phyloP scores from a whole-genome alignment of 2,329 filamentous ascomycete species.

The Colletotrichum sp. region DNA sequence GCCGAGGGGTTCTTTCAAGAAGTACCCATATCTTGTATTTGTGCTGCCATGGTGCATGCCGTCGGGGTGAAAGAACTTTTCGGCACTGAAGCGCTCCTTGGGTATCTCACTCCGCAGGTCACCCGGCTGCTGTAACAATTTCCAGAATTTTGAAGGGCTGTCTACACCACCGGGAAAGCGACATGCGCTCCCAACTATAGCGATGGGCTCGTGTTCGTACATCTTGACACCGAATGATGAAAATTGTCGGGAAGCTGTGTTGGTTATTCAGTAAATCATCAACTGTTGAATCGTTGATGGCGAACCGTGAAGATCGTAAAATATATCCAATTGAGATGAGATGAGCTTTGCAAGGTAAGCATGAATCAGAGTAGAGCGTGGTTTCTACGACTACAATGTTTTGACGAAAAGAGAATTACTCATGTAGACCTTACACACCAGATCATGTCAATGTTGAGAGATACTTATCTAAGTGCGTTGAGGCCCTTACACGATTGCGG shows the following conservation, averaged over 20 bases:
- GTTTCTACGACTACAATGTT: background rate
- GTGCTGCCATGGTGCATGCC: slow-evolving; percentile 15
- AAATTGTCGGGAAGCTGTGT: background rate
- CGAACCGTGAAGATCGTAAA: background rate
- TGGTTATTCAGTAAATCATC: background rate
- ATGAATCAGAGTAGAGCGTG: background rate
- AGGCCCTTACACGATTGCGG: background rate
- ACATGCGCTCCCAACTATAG: slow-evolving; percentile 25
- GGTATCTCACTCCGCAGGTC: background rate
- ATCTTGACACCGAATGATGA: background rate
- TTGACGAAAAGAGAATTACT: background rate
- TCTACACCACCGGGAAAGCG: slow-evolving; percentile 25
- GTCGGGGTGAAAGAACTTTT: background rate
- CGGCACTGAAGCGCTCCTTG: background rate
- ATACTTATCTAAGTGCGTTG: background rate
- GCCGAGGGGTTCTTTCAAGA: slow-evolving; percentile 22
- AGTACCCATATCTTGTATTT: slow-evolving; percentile 25
- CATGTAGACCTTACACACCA: background rate
- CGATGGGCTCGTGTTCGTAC: slow-evolving; percentile 24
- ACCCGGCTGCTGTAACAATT: slow-evolving; percentile 15
- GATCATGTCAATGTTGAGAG: background rate
- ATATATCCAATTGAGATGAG: background rate
- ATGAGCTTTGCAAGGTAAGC: background rate
- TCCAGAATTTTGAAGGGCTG: slow-evolving; percentile 26
- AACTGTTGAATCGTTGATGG: background rate